Evolutionary conservation across 495 filamentous ascomycete species (phyloP).

Genomic region (Hapsidospora chrysogenum): DNA sequence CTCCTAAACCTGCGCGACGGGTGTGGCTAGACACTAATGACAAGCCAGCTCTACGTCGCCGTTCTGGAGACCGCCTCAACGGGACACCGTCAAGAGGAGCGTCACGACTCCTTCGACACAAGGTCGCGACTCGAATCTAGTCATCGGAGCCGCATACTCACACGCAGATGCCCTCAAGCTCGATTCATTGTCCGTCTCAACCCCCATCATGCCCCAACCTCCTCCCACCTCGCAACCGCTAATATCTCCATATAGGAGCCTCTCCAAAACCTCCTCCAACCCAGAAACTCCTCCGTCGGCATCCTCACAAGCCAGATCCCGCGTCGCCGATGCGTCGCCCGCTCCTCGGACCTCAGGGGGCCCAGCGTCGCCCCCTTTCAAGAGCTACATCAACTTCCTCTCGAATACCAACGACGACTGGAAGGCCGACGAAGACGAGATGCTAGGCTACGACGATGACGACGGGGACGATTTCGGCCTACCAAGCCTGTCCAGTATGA

Average conservation of each 20-base stretch:
- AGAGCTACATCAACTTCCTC: slow-evolving; percentile 60
- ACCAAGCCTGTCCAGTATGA: slow-evolving; percentile 78
- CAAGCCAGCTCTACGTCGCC: slow-evolving; percentile 58
- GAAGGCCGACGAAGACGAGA: slow-evolving; percentile 52
- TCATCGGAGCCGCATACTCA: slow-evolving; percentile 93
- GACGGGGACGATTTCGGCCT: slow-evolving; percentile 92
- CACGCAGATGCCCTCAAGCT: slow-evolving; percentile 88
- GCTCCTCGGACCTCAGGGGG: slow-evolving; percentile 36
- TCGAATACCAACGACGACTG: slow-evolving; percentile 62
- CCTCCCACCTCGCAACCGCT: slow-evolving; percentile 7
- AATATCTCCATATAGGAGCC: slow-evolving; percentile 14
- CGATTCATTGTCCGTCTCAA: slow-evolving; percentile 43
- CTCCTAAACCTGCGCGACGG: slow-evolving; percentile 2
- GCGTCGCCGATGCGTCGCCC: slow-evolving; percentile 28
- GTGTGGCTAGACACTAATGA: background rate
- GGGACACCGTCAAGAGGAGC: slow-evolving; percentile 34
- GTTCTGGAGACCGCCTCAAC: slow-evolving; percentile 63
- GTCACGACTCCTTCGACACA: slow-evolving; percentile 1
- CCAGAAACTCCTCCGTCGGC: slow-evolving; percentile 32
- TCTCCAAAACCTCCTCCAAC: slow-evolving; percentile 26
- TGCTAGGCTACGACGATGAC: slow-evolving; percentile 60
- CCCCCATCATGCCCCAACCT: slow-evolving; percentile 1
- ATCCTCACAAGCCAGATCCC: slow-evolving; percentile 11
- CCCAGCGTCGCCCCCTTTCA: slow-evolving; percentile 42
- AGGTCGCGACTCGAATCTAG: slow-evolving; percentile 51